Evolutionary conservation across 1,284 basidiomycete genomes (phyloP), one percentile per base, ranked within the genome.

Genomic region (Agaricales sp.): DNA sequence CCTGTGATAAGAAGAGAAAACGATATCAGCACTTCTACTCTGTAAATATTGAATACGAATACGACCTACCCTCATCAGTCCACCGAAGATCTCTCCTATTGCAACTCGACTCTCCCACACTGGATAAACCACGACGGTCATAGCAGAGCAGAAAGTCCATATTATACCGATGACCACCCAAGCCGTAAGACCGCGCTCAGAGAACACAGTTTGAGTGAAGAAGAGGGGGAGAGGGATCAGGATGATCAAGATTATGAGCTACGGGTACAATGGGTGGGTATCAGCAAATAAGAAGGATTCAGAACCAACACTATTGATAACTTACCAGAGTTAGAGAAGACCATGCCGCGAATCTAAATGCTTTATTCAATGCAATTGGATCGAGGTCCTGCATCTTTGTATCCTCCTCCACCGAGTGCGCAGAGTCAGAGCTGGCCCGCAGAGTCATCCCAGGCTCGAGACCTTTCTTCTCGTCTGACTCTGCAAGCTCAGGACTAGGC

Each of bases 151-250:
- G 62, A 93, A 89, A 8, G 87, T 74, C 90, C 91, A 93, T 35
- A 84, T 67, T 55, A 95, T 84, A 1, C 87, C 87, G 49, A 94
- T 71, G 38, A 84, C 72, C 55, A 78, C 81, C 86, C 87, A 90
- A 0, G 77, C 84, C 0, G 81, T 78, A 55, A 92, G 75, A 1
- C 88, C 89, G 3, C 65, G 57, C 38, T 77, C 68, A 11, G 78
- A 74, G 57, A 79, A 92, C 26, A 93, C 72, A 24, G 86, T 81
- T 39, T 76, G 74, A 0, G 86, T 80, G 61, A 87, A 87, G 73
- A 92, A 92, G 14, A 93, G 72, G 1, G 91, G 89, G 2, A 94
- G 65, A 0, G 91, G 92, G 48, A 94, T 80, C 50, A 86, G 51
- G 57, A 90, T 69, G 55, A 87, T 71, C 58, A 86, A 67, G 2